Evolutionary conservation across 1,284 basidiomycete genomes (phyloP).

Genomic region (Rhodotorula glutinis): DNA sequence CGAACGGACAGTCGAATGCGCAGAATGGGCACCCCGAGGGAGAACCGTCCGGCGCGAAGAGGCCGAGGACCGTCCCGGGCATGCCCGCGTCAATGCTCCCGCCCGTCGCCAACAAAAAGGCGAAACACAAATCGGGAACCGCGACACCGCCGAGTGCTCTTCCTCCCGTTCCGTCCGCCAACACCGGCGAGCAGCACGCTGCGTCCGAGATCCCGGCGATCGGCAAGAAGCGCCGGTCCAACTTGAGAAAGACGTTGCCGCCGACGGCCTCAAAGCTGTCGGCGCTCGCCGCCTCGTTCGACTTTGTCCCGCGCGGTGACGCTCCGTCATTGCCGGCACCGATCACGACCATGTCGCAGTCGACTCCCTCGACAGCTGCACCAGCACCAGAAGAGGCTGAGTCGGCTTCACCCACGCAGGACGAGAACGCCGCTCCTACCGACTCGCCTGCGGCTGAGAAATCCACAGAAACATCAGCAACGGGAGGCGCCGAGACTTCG

Average conservation of each 20-base stretch:
- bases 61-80: slow-evolving; percentile 17
- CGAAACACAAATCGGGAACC: slow-evolving; percentile 2
- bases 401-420: too few species aligned
- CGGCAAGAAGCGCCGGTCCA: slow-evolving; percentile 20
- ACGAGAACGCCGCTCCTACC: too few species aligned
- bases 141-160: too few species aligned
- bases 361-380: not conserved
- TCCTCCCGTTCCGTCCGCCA: too few species aligned
- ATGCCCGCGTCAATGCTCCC: slow-evolving; percentile 25
- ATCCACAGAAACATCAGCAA: too few species aligned
- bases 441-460: too few species aligned
- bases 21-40: not conserved
- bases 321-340: slow-evolving; percentile 1
- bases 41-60: not conserved
- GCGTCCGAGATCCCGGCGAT: slow-evolving; percentile 1
- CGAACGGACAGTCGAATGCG: not conserved
- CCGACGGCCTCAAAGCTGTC: slow-evolving; percentile 22
- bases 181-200: not conserved
- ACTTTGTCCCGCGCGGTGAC: slow-evolving; percentile 20
- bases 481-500: not conserved
- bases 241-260: slow-evolving; percentile 12
- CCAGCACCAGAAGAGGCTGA: too few species aligned
- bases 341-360: not conserved
- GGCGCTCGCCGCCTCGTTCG: slow-evolving; percentile 34
- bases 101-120: slow-evolving; percentile 16